A percentile compares a stretch with the other conserved stretches of the same genome.
phyloP scores from a whole-genome alignment of 495 filamentous ascomycete genomes.

The Margaritispora aquatica region DNA sequence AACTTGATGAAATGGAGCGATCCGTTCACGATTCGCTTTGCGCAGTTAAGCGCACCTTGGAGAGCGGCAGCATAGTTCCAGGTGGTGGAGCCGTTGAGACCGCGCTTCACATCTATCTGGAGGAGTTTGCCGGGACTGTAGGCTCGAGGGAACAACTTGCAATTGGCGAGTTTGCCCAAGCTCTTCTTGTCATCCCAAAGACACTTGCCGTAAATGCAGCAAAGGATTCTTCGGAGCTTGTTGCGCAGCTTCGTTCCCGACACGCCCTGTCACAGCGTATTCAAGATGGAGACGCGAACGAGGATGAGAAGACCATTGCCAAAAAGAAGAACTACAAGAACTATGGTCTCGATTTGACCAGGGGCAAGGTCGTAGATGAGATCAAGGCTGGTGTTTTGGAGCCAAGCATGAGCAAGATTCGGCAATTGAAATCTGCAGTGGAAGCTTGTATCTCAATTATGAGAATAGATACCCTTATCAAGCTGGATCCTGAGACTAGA shows the following conservation, averaged over 20 bases:
- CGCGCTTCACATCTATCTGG: conserved; percentile 97
- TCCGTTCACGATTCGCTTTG: conserved; percentile 96
- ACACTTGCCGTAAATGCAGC: conserved; percentile 96
- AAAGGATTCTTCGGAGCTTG: conserved; percentile 90
- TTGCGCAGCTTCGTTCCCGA: conserved; percentile 88
- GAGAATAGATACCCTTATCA: conserved; percentile 99
- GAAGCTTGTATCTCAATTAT: conserved; percentile 99
- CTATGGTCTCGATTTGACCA: conserved; percentile 87
- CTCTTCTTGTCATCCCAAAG: conserved; percentile 91
- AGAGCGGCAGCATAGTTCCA: conserved; percentile 94
- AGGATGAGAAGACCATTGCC: conserved; percentile 80
- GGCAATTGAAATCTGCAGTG: conserved; percentile 96
- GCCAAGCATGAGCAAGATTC: conserved; percentile 97
- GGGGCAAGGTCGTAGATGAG: conserved; percentile 87
- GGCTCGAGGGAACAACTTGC: conserved; percentile 96
- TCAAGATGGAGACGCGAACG: conserved; percentile 71
- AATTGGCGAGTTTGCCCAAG: conserved; percentile 94
- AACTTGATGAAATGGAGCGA: conserved; percentile 98
- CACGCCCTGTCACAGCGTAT: conserved; percentile 92
- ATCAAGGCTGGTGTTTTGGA: conserved; percentile 94
- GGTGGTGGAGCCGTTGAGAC: conserved; percentile 97
- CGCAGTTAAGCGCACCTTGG: conserved; percentile 92
- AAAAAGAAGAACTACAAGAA: conserved; percentile 97
- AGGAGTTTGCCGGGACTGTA: conserved; percentile 98
- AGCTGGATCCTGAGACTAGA: conserved; percentile 86